phyloP scores from a whole-genome alignment of 176 grass and related monocot species.

The Bolboschoenus planiculmis region DNA sequence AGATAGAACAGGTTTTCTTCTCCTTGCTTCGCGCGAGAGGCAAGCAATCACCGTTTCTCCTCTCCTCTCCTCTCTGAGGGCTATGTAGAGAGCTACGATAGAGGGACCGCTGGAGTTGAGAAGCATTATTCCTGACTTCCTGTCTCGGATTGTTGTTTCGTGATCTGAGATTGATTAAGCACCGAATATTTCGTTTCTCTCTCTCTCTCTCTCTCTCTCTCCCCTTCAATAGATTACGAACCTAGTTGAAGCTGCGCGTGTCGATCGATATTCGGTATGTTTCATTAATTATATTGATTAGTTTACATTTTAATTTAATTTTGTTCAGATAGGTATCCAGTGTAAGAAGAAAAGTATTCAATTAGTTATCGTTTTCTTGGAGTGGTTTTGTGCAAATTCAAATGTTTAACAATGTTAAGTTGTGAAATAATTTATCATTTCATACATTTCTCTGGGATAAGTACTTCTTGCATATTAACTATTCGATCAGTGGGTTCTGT shows the following conservation, averaged over 20 bases:
- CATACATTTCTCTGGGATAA: neutral
- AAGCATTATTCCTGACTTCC: neutral
- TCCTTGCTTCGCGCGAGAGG: conserved; percentile 17
- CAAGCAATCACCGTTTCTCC: neutral
- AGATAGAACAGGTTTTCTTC: neutral
- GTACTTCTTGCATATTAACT: neutral
- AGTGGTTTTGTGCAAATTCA: neutral
- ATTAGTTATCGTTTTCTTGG: neutral
- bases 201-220: neutral
- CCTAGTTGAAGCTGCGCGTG: neutral
- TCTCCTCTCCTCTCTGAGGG: neutral
- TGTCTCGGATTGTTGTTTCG: neutral
- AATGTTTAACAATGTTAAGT: neutral
- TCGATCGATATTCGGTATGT: conserved; percentile 4
- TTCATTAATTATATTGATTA: neutral
- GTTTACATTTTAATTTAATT: neutral
- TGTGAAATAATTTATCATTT: neutral
- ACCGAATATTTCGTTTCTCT: neutral
- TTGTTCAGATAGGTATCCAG: neutral
- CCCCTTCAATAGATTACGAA: neutral
- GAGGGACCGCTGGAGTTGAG: neutral
- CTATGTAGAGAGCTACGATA: neutral
- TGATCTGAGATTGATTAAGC: neutral
- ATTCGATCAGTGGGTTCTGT: neutral
- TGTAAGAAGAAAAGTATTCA: neutral